A percentile compares a stretch with the other conserved stretches of the same genome.
Evolutionary conservation across 768 basidiomycete species (phyloP).

Genomic region (Agaricus bisporus): DNA sequence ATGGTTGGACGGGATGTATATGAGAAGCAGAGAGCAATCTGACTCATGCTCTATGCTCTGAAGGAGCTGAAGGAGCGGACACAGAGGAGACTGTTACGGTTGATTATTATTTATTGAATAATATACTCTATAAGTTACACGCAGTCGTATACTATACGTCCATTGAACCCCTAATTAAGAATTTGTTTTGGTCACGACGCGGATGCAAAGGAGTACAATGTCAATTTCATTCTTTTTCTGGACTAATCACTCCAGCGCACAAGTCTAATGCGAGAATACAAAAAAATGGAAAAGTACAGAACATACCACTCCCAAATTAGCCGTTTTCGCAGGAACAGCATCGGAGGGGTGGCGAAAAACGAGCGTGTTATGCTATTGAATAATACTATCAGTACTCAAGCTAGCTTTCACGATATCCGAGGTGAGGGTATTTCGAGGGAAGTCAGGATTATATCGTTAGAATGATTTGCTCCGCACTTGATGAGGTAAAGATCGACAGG

Average conservation of each 20-base stretch:
- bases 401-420: neutral
- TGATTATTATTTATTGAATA: neutral
- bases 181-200: neutral
- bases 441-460: neutral
- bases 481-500: neutral
- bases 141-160: neutral
- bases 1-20: no score
- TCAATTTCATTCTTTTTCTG: conserved; percentile 8
- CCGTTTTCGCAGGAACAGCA: neutral
- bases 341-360: neutral
- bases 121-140: neutral
- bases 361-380: conserved; percentile 3
- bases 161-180: neutral
- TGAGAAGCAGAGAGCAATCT: no score
- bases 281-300: neutral
- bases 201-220: neutral
- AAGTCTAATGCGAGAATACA: conserved; percentile 2
- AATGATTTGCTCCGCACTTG: conserved; percentile 3
- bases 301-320: conserved; percentile 5
- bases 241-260: conserved; percentile 1
- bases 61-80: neutral
- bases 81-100: neutral
- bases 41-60: no score
- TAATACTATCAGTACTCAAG: conserved; percentile 8
- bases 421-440: neutral